Evolutionary conservation across 164 flowering plant genomes (phyloP).

Genomic region (Litsea cubeba): DNA sequence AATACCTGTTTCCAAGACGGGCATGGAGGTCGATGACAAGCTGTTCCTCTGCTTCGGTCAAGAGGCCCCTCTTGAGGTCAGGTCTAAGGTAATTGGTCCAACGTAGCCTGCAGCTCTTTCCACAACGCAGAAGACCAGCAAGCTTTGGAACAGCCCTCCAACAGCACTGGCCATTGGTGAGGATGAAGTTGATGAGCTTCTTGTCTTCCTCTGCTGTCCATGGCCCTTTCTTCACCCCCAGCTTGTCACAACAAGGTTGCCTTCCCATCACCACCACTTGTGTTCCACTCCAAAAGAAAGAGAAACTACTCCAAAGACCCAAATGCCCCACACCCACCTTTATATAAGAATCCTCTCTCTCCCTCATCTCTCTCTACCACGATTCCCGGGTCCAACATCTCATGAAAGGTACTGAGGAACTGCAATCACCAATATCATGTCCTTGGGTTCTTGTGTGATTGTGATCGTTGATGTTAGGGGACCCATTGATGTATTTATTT

Average conservation of each 20-base stretch:
- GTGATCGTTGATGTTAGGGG: conserved; percentile 30
- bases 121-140: conserved; percentile 84
- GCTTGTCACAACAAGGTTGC: conserved; percentile 92
- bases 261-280: conserved; percentile 52
- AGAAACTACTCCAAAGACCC: conserved; percentile 17
- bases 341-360: conserved; percentile 18
- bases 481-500: background rate
- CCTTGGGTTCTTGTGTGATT: conserved; percentile 15
- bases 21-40: conserved; percentile 89
- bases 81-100: conserved; percentile 96
- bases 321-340: conserved; percentile 47
- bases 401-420: conserved; percentile 58
- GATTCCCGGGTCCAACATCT: conserved; percentile 30
- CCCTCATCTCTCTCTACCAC: conserved; percentile 4
- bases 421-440: conserved; percentile 34
- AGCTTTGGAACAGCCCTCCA: conserved; percentile 96
- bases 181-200: conserved; percentile 80
- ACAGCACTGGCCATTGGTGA: conserved; percentile 87
- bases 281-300: background rate
- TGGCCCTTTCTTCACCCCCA: conserved; percentile 93
- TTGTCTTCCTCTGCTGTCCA: conserved; percentile 96
- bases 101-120: conserved; percentile 89
- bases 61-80: conserved; percentile 80
- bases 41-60: conserved; percentile 70
- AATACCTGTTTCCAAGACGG: conserved; percentile 77